Evolutionary conservation across 306 rosid genomes (phyloP), one percentile per base, ranked within the genome.

Genomic region (Ziziphus jujuba): DNA sequence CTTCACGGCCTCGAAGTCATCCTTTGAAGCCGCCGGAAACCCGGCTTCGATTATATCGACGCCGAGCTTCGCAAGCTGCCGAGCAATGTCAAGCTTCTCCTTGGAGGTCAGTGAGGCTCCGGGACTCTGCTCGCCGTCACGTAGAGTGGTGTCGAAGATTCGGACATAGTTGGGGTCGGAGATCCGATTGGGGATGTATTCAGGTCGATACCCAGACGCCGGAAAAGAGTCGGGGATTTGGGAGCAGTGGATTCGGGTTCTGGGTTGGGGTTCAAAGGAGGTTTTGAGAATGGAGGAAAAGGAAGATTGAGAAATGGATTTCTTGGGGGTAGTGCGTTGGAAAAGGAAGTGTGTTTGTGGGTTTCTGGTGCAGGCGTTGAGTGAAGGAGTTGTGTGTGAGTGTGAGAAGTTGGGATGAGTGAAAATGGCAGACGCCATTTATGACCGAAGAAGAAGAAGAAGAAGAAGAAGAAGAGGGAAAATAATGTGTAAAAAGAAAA

Each of bases 121-220:
- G 6, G 97, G 99, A 25, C 97, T 88, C 71, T 93, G 99, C 84
- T 93, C 99, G 65, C 97, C 99, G 58, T 93, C 97, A 16, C 99
- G 99, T 76, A 93, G 97, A 9, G 99, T 93, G 59, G 99, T 93
- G 82, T 93, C 96, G 50, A 90, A 88, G 64, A 93, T 71, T 53
- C 99, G 95, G 11, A 93, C 96, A 40, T 93, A 93, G 25, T 59
- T 25, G 5, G 97, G 89, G 58, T 93, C 99, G 0, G 92, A 77
- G 50, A 93, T 90, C 67, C 67, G 90, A 72, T 87, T 85, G n/a
- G 99, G 97, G 25, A 90, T 75, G 78, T 90, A 93, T 0, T 81
- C 81, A 7, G 99, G 99, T 21, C 99, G 96, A 5, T 59, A 80
- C 11, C 54, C 61, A 8, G 50, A 25, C 28, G 53, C 21, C 33